A percentile compares a stretch with the other conserved stretches of the same genome.
Conservation (phyloP, 257 asterid genomes). For the Solanum acaule region DNA sequence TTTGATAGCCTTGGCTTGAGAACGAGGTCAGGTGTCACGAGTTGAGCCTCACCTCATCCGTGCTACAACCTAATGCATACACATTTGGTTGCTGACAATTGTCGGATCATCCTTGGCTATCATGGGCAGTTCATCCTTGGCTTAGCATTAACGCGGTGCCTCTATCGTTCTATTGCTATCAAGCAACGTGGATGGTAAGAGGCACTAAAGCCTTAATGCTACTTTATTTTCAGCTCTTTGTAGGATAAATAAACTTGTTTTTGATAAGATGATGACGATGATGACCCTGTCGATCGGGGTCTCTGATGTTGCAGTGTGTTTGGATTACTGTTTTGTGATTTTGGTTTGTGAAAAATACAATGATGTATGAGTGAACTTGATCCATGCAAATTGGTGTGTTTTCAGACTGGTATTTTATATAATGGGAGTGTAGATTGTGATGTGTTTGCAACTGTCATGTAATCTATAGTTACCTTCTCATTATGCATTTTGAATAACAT, state of each 20-base stretch:
- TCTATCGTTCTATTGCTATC: neutral
- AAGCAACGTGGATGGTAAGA: conserved; percentile 3
- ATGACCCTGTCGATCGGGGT: neutral
- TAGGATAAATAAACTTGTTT: neutral
- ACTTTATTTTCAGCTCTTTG: neutral
- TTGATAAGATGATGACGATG: neutral
- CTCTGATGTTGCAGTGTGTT: neutral
- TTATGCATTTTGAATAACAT: neutral
- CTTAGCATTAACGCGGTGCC: conserved; percentile 25
- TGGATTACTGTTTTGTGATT: neutral
- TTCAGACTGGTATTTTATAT: neutral
- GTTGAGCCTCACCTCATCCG: conserved; percentile 13
- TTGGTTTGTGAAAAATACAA: neutral
- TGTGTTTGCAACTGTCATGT: neutral
- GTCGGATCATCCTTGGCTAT: conserved; percentile 87
- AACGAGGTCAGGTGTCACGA: conserved; percentile 8
- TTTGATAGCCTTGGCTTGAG: conserved; percentile 7
- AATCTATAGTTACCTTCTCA: neutral
- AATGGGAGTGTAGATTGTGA: neutral
- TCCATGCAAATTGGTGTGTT: neutral
- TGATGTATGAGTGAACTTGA: neutral
- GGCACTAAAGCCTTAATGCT: conserved; percentile 18
- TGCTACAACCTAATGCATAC: conserved; percentile 21
- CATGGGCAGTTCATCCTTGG: conserved; percentile 36
- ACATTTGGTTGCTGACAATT: conserved; percentile 23